Base-by-base conservation (phyloP, 2,329 filamentous ascomycete genomes). In the Arthrinium puccinioides region DNA sequence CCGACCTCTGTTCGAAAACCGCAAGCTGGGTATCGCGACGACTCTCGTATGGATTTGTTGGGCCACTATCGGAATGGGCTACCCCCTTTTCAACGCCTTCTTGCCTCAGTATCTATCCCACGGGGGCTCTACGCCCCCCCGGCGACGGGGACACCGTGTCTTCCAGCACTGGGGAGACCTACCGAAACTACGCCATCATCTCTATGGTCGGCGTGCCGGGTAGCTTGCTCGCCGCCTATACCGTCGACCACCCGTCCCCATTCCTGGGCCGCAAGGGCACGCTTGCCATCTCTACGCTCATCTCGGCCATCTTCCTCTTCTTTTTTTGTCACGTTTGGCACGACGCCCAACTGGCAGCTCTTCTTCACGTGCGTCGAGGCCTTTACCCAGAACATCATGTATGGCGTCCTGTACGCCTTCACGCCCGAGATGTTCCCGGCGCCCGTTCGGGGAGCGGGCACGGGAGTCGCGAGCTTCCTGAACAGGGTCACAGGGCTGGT, bases 21-120 rank as follows among this genome's bases (percentile, higher is more conserved):
- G 64, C 47, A 72, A 67, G 38, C 63, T 76, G 7, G 72, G 64
- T 36, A 47, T 65, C 36, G 67, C 72, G 26, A 79, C 74, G 1
- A 50, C 46, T 4, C 61, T 79, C 16, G 66, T 90, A 32, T 88
- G 84, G 84, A 84, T 88, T 59, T 80, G 79, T 55, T 94, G 87
- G 87, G 72, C 80, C 0, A 81, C 77, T 11, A 89, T 94, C 47
- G 87, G 87, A 42, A 84, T 94, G 77, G 86, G 81, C 3, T 94
- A 90, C 53, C 87, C 86, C 1, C 74, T 94, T 2, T 94, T 90
- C 72, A 92, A 92, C 59, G 83, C 84, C 36, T 94, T 94, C 62
- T 70, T 94, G n/a, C 87, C 87, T 1, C 84, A 92, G 48, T 92
- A 92, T 53, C 76, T 94, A 41, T 75, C 79, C 18, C 73, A 78